Conservation (phyloP, 495 filamentous ascomycete species). For the Neurospora sp. region DNA sequence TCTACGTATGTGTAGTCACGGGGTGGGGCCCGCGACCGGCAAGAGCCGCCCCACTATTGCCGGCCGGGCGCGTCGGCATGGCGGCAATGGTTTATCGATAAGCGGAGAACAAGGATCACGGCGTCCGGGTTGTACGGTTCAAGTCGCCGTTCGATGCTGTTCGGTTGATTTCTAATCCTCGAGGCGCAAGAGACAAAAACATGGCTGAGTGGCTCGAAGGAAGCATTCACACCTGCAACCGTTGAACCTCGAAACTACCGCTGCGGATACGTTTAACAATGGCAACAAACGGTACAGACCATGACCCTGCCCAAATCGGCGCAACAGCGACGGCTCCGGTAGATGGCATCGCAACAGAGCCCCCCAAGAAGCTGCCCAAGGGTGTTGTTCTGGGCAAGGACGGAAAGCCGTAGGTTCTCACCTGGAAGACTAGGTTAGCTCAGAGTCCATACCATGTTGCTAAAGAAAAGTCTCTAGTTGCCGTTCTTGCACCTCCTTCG, state of each 20-base stretch:
- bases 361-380: conserved; percentile 48
- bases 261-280: neutral
- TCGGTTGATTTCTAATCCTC: neutral
- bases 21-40: neutral
- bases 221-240: neutral
- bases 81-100: neutral
- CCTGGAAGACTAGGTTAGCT: neutral
- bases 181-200: neutral
- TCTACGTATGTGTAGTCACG: neutral
- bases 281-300: neutral
- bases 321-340: neutral
- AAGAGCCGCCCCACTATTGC: neutral
- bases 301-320: neutral
- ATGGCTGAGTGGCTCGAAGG: neutral
- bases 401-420: conserved; percentile 79
- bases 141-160: neutral
- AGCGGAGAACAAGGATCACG: neutral
- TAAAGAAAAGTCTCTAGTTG: conserved; percentile 49
- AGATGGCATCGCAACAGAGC: conserved; percentile 4
- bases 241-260: neutral
- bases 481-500: conserved; percentile 77
- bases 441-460: neutral
- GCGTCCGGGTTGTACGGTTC: neutral
- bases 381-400: conserved; percentile 83
- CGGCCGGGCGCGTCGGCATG: neutral